Evolutionary conservation across 2,329 filamentous ascomycete genomes (phyloP), one percentile per base, ranked within the genome.

Genomic region (Fusarium continuum): DNA sequence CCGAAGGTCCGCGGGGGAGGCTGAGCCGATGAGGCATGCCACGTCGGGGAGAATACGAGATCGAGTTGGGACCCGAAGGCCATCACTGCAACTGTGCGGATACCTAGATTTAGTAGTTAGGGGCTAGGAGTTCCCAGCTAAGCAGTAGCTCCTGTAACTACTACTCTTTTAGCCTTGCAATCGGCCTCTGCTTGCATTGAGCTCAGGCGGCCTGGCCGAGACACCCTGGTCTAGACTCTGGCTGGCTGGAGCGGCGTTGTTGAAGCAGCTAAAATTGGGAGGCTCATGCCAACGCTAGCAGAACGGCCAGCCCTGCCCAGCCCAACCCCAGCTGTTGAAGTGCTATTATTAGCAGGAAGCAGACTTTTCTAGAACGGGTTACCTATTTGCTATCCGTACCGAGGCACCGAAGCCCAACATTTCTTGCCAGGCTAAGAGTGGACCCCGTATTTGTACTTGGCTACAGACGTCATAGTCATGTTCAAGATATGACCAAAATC

Each of bases 351-450:
- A 56, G 53, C 39, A 56, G 5, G 17, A 14, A 4, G 14, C 32
- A 16, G 28, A 35, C 22, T n/a, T 56, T 60, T 60, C 55, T 41
- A 60, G 55, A 58, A 58, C n/a, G 8, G 8, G 29, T 40, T 19
- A 26, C 23, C 19, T 26, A 10, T 16, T 40, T 36, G 5, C 34
- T 36, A 13, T 40, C 17, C 20, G 39, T 25, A 7, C 47, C 47
- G 47, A 45, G 22, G 28, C 9, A 26, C 39, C 25, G 14, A 19
- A n/a, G n/a, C n/a, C n/a, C n/a, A n/a, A n/a, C n/a, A n/a, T n/a
- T n/a, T 41, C 19, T 32, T 14, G 13, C 22, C 35, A n/a, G 29
- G 28, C 16, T 54, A 50, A 34, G 17, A 22, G 34, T 41, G 25
- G 35, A 53, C 22, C 38, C 43, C n/a, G n/a, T n/a, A n/a, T 41